Conservation (phyloP, 2,329 filamentous ascomycete species). For the Myriangium duriaei region DNA sequence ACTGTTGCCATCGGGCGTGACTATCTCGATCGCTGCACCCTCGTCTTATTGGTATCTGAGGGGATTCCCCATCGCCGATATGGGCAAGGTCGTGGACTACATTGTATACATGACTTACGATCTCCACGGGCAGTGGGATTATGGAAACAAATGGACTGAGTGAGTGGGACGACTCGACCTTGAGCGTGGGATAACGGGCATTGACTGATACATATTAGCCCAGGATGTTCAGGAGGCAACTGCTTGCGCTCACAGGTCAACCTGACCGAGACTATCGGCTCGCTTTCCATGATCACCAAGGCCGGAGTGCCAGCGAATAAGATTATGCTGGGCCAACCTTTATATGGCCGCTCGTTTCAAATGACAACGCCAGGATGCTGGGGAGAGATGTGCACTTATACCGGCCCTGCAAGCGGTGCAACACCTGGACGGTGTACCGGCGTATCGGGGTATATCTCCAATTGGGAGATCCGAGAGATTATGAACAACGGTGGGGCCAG, state of each 20-base stretch:
- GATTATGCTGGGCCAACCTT: constrained; percentile 72
- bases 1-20: constrained; percentile 11
- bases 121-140: constrained; percentile 32
- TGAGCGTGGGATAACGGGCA: constrained; percentile 20
- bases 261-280: constrained; percentile 23
- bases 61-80: constrained; percentile 17
- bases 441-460: constrained; percentile 24
- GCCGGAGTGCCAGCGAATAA: constrained; percentile 50
- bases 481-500: constrained; percentile 11
- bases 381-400: constrained; percentile 18
- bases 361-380: constrained; percentile 20
- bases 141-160: constrained; percentile 20
- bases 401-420: constrained; percentile 18
- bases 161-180: constrained; percentile 20
- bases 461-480: constrained; percentile 24
- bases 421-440: constrained; percentile 21
- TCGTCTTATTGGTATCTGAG: constrained; percentile 23
- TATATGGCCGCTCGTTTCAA: constrained; percentile 80
- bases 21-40: constrained; percentile 19
- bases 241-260: constrained; percentile 25
- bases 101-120: constrained; percentile 26
- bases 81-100: constrained; percentile 18
- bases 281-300: constrained; percentile 30
- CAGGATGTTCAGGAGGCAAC: constrained; percentile 1
- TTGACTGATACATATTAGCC: neutral